phyloP scores from a whole-genome alignment of 2,329 filamentous ascomycete genomes.

The Exophiala sp. region DNA sequence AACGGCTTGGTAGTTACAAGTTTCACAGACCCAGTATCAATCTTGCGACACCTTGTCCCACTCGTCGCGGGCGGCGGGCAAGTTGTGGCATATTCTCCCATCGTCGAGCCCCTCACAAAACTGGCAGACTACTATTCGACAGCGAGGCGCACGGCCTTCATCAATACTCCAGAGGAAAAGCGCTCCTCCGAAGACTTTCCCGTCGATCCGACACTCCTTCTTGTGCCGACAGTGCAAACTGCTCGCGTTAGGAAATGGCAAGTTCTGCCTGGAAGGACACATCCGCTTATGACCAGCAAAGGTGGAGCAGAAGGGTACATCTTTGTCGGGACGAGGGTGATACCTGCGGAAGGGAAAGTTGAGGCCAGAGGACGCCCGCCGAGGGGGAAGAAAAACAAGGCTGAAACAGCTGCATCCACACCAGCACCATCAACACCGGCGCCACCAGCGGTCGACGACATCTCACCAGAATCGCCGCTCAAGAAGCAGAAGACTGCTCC shows the following conservation, averaged over 20 bases:
- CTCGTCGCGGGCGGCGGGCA: slow-evolving; percentile 78
- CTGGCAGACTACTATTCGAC: slow-evolving; percentile 83
- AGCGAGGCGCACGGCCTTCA: slow-evolving; percentile 70
- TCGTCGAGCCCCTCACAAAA: slow-evolving; percentile 71
- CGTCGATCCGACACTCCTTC: slow-evolving; percentile 77
- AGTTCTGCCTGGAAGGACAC: slow-evolving; percentile 84
- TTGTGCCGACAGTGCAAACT: slow-evolving; percentile 77
- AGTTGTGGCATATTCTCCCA: slow-evolving; percentile 79
- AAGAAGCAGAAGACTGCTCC: slow-evolving; percentile 20
- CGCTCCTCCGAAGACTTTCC: slow-evolving; percentile 67
- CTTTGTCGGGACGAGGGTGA: slow-evolving; percentile 76
- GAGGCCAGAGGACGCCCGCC: slow-evolving; percentile 70
- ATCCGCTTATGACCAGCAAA: slow-evolving; percentile 85
- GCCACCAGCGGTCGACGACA: slow-evolving; percentile 17
- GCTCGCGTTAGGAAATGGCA: slow-evolving; percentile 79
- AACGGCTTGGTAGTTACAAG: slow-evolving; percentile 79
- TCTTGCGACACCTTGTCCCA: slow-evolving; percentile 72
- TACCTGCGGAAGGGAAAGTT: slow-evolving; percentile 71
- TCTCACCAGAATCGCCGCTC: slow-evolving; percentile 16
- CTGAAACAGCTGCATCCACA: slow-evolving; percentile 1
- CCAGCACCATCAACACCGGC: neutral
- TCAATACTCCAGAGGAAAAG: slow-evolving; percentile 25
- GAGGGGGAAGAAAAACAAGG: slow-evolving; percentile 51
- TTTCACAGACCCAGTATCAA: slow-evolving; percentile 72
- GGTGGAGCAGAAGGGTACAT: slow-evolving; percentile 89